Conservation (phyloP, 2,329 filamentous ascomycete species). For the Fusarium ambrosium region DNA sequence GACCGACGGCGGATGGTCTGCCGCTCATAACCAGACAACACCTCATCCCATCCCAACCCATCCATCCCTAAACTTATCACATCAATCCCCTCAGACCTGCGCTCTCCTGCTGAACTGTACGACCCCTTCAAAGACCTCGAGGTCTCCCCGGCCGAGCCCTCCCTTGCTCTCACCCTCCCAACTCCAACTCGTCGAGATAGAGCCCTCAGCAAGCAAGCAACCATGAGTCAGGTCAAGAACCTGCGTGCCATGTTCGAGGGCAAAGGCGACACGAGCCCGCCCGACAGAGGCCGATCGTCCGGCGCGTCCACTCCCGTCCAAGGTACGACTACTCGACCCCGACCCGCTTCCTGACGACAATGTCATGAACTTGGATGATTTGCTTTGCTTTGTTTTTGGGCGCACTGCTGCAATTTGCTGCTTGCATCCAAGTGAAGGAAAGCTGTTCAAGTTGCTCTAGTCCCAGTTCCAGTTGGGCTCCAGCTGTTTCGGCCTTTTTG, state of each 20-base stretch:
- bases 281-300: constrained; percentile 78
- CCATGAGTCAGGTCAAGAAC: constrained; percentile 79
- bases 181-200: constrained; percentile 22
- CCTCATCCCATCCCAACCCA: constrained; percentile 34
- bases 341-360: constrained; percentile 12
- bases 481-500: constrained; percentile 5
- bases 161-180: constrained; percentile 43
- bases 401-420: constrained; percentile 25
- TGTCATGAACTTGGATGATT: constrained; percentile 15
- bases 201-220: constrained; percentile 49
- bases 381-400: constrained; percentile 22
- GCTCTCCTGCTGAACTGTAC: constrained; percentile 22
- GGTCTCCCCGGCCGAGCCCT: constrained; percentile 37
- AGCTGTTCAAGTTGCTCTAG: constrained; percentile 6
- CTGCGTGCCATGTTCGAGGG: constrained; percentile 86
- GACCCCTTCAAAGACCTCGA: constrained; percentile 33
- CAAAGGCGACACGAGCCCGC: constrained; percentile 74
- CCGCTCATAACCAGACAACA: constrained; percentile 41
- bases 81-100: constrained; percentile 13
- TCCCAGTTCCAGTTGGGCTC: constrained; percentile 1
- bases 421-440: constrained; percentile 20
- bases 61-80: constrained; percentile 20
- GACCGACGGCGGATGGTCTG: constrained; percentile 20
- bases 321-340: constrained; percentile 40
- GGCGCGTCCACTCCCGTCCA: constrained; percentile 58